Evolutionary conservation across 352 stramenopile species (phyloP).

Genomic region (Phytophthora aleatoria): DNA sequence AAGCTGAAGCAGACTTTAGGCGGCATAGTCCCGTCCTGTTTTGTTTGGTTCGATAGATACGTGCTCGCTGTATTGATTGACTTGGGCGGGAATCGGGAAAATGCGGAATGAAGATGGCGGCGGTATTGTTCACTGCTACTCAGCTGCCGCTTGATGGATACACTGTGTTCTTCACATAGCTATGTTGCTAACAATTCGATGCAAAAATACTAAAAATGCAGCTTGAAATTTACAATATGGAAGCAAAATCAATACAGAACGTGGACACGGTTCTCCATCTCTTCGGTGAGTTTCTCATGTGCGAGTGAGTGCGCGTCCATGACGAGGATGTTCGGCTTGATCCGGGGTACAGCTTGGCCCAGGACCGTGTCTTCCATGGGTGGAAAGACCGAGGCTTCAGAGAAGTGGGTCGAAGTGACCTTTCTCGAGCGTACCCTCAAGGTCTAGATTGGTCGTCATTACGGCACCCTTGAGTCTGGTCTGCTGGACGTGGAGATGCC

Average conservation of each 20-base stretch:
- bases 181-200: too few relatives aligned
- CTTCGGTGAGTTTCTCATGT: slow-evolving; percentile 40
- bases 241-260: slow-evolving; percentile 3
- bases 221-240: slow-evolving; percentile 12
- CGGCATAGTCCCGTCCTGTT: slow-evolving; percentile 11
- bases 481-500: slow-evolving; percentile 14
- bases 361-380: slow-evolving; percentile 39
- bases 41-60: background rate
- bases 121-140: background rate
- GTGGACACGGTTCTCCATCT: slow-evolving; percentile 21
- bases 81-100: background rate
- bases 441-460: slow-evolving; percentile 24
- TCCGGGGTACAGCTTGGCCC: slow-evolving; percentile 29
- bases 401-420: slow-evolving; percentile 51
- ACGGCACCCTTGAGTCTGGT: slow-evolving; percentile 32
- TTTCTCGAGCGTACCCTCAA: slow-evolving; percentile 50
- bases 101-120: slow-evolving; percentile 12
- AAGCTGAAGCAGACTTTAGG: slow-evolving; percentile 30
- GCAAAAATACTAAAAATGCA: too few relatives aligned
- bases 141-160: too few relatives aligned
- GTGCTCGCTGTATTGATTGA: background rate
- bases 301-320: slow-evolving; percentile 24
- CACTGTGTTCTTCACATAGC: too few relatives aligned
- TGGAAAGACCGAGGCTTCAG: slow-evolving; percentile 63
- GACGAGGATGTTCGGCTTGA: background rate